Evolutionary conservation across 1,284 basidiomycete species (phyloP), one percentile per base, ranked within the genome.

Genomic region (Thecaphora frezii): DNA sequence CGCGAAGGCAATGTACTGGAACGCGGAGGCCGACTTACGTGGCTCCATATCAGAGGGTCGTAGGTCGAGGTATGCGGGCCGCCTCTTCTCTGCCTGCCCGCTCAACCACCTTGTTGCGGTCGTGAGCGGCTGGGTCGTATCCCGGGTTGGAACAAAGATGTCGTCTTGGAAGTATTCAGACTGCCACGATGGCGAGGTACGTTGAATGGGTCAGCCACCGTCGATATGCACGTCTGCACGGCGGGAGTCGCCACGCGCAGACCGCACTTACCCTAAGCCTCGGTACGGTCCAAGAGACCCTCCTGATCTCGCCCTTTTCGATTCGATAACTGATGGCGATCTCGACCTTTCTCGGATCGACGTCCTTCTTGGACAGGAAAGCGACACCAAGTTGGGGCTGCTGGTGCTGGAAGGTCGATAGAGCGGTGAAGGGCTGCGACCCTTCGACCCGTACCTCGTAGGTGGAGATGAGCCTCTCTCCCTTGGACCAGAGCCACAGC

Each of bases 271-370:
- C 19, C 23, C 40, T 41, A 14, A 41, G 18, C 40, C 40, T 41
- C 16, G 40, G 40, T 10, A 41, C 23, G 14, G 5, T 12, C 40
- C 40, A 41, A 9, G 21, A 22, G 9, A 41, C 40, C 40, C 40
- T 41, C 9, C 23, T 5, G 19, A 41, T 41, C 40, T 41, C 40
- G 8, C 40, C 40, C 23, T 41, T 41, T 21, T 24, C 19, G 21
- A 41, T 21, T 4, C 40, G 19, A 16, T 22, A 41, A 10, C 21
- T 22, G 7, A 41, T 19, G 40, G 9, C 40, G 18, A 41, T 41
- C 40, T 41, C 40, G 10, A 41, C 40, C n/a, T 41, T 41, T 7
- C 40, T 41, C 9, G 40, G 40, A 18, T 41, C 40, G 21, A 41
- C 40, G 16, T 9, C 21, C 40, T 9, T 41, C 19, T 41, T 41